Percentiles rank a stretch among this genome's conserved stretches.
Conservation (phyloP, 2,329 filamentous ascomycete species). For the Beauveria scarabaeidicola region DNA sequence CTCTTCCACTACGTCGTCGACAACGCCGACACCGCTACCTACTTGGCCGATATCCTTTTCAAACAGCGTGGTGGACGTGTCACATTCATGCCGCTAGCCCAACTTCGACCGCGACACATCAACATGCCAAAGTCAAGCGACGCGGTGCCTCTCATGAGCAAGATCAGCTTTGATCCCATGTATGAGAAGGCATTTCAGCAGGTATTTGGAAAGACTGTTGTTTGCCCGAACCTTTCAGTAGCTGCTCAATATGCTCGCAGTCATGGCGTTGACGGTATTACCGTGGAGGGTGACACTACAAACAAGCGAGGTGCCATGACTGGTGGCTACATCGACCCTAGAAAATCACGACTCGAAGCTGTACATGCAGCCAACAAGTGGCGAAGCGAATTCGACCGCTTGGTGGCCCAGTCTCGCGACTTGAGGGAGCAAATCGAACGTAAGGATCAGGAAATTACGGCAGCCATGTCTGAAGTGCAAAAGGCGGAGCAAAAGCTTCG, state of each 20-base stretch:
- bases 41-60: constrained; percentile 70
- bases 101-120: constrained; percentile 59
- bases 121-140: constrained; percentile 82
- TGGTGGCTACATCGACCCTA: constrained; percentile 84
- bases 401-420: constrained; percentile 54
- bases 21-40: constrained; percentile 76
- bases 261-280: constrained; percentile 87
- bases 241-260: constrained; percentile 87
- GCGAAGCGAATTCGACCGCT: constrained; percentile 63
- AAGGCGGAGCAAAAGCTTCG: constrained; percentile 72
- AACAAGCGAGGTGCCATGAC: constrained; percentile 94
- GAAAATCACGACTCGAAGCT: constrained; percentile 78
- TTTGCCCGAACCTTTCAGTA: constrained; percentile 82
- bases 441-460: constrained; percentile 83
- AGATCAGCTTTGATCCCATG: constrained; percentile 66
- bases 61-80: constrained; percentile 75
- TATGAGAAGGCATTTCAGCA: constrained; percentile 87
- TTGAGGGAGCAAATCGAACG: constrained; percentile 63
- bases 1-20: constrained; percentile 96
- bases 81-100: constrained; percentile 89
- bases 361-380: constrained; percentile 68
- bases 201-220: constrained; percentile 90
- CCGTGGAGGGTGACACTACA: constrained; percentile 85
- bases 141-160: constrained; percentile 77
- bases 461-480: constrained; percentile 72